Conservation (phyloP, 2,329 filamentous ascomycete species). For the Aspergillus sp. region DNA sequence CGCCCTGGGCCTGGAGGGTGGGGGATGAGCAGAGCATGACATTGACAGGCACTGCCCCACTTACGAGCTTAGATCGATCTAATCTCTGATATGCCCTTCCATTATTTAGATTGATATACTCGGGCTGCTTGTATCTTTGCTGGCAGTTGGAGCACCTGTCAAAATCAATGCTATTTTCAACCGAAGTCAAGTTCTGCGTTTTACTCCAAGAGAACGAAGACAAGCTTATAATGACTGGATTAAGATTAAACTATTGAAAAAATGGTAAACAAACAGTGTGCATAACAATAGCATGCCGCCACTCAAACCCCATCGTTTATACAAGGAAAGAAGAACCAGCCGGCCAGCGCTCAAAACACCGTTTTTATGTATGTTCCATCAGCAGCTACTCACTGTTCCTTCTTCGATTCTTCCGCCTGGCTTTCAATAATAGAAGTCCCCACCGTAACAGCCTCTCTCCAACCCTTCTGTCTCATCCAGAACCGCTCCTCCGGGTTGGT, state of each 20-base stretch:
- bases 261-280: neutral
- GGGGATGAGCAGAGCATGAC: neutral
- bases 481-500: constrained; percentile 39
- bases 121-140: too few species aligned
- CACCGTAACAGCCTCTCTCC: constrained; percentile 42
- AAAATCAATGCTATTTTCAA: neutral
- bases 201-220: neutral
- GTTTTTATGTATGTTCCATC: neutral
- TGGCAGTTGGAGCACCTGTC: too few species aligned
- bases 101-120: too few species aligned
- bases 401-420: constrained; percentile 31
- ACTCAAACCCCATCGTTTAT: neutral
- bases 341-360: neutral
- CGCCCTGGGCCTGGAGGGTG: too few species aligned
- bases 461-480: constrained; percentile 47
- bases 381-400: constrained; percentile 29
- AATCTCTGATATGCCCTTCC: neutral
- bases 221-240: neutral
- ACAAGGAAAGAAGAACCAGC: neutral
- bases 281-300: neutral
- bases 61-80: neutral
- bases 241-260: neutral
- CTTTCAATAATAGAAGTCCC: constrained; percentile 43
- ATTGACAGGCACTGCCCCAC: neutral
- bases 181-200: neutral